Evolutionary conservation across 129 eudicot genomes (phyloP).

Genomic region (Artemisia annua): DNA sequence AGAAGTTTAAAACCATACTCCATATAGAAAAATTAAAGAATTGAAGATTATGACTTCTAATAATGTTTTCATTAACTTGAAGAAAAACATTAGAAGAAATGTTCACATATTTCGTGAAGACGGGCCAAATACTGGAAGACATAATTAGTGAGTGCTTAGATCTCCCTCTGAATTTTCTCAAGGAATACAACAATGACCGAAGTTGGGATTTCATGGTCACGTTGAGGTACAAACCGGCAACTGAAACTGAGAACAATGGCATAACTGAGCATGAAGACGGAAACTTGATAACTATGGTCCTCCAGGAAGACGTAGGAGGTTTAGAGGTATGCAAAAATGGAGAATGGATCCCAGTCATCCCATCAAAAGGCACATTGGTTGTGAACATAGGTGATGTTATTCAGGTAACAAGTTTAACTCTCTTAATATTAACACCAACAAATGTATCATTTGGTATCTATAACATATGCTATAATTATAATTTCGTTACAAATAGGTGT

Average conservation of each 20-base stretch:
- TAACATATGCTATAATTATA: not conserved
- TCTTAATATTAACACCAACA: not conserved
- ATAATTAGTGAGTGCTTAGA: constrained; percentile 53
- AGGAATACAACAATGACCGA: constrained; percentile 47
- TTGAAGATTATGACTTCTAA: not conserved
- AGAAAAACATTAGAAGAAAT: constrained; percentile 48
- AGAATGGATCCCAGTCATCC: constrained; percentile 51
- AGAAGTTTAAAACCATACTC: no score
- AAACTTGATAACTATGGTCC: constrained; percentile 46
- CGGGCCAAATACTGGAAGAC: constrained; percentile 40
- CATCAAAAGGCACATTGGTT: constrained; percentile 44
- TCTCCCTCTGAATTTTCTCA: constrained; percentile 45
- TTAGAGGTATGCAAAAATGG: constrained; percentile 51
- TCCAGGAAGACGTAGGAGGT: constrained; percentile 68
- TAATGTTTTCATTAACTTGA: not conserved
- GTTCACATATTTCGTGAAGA: constrained; percentile 39
- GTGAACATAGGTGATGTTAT: constrained; percentile 56
- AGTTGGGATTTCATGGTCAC: constrained; percentile 57
- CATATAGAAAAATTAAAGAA: not conserved
- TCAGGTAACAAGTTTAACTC: constrained; percentile 36
- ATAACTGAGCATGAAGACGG: constrained; percentile 51
- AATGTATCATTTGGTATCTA: not conserved
- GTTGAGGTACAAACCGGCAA: constrained; percentile 42
- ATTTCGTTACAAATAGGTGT: constrained; percentile 35
- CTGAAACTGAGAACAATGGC: constrained; percentile 48